Base-by-base conservation (phyloP, 2,329 filamentous ascomycete genomes). In the Ceratocystis cacaofunesta region DNA sequence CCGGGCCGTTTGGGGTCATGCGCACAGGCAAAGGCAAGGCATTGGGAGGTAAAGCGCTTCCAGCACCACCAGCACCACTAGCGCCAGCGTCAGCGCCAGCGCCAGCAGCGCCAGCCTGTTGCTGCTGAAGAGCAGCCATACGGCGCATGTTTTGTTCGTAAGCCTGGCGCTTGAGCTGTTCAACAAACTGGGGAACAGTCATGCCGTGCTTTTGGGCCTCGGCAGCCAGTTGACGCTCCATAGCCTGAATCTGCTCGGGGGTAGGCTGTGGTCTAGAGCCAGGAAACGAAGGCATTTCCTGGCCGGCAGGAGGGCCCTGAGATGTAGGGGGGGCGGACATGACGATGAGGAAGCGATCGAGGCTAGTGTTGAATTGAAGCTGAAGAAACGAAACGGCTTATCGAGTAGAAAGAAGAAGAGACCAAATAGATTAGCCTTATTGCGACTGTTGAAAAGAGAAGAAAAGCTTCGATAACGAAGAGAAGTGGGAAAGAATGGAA, bases 191-290 rank as follows among this genome's bases (percentile, higher is more conserved):
- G 57, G 87, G 90, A 0, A 94, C 86, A 5, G 87, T 85, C 82
- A 97, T 85, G 74, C 92, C 92, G 69, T 86, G 84, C 76, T 88
- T 91, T 72, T 88, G 81, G 61, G 92, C 92, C 76, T 96, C 92
- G 62, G 84, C 82, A 61, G 87, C 87, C 57, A 96, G 78, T 75
- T 94, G 88, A 71, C 85, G 84, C 75, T 95, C 89, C 81, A 96
- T 94, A 65, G 82, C 81, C 66, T 84, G 83, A 69, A 96, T 89
- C 78, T 96, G 91, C 77, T 96, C 88, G 61, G 88, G 91, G 22
- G 86, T 85, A 43, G 90, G 90, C 74, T 76, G 78, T 69, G 78
- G 77, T 64, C 73, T 75, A 44, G 74, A 73, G 69, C 76, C 62
- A 28, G 65, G 65, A 36, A 41, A 17, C 3, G 58, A 43, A n/a